Base-by-base conservation (phyloP, 2,329 filamentous ascomycete species). In the Stenocarpella maydis region DNA sequence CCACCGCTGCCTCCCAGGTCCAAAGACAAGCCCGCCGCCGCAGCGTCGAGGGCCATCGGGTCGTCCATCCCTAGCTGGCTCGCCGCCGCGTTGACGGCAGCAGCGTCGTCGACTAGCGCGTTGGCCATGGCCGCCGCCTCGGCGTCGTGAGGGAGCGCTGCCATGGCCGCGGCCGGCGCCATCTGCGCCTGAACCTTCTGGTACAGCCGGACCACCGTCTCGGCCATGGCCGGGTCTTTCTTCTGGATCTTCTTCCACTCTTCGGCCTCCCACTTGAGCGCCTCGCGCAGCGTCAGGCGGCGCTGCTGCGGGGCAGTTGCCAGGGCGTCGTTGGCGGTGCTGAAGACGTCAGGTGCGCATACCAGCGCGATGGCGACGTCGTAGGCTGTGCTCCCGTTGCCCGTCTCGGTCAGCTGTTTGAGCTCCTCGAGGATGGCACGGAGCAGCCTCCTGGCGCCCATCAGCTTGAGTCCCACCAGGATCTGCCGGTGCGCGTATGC, bases 401-500 rank as follows among this genome's bases (percentile, higher is more conserved):
- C 87, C 0, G 83, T 78, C 37, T 89, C 87, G 0, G 87, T 87
- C 71, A 91, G 88, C 21, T 86, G 79, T 73, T 87, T 88, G 8
- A 93, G 79, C 73, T 94, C 92, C 9, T 93, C 89, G 14, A 93
- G 76, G 26, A 95, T 86, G 7, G 88, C 80, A 2, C 84, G 78
- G 0, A 95, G 79, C 0, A 93, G 80, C 5, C 85, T 82, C 69
- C 83, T 86, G 0, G 90, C 86, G 0, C 91, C 91, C 0, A 92
- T 80, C 39, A 92, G 82, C 67, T 87, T 86, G 43, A 88, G 78
- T 0, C 86, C 88, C 0, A 86, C 84, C 10, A 92, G 84, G 3
- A 94, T 81, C 72, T 92, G 90, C 5, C 90, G 88, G 76, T 94
- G 91, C 0, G 91, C 92, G 77, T 95, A 95, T 14, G 86, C 84